Conservation (phyloP, 257 asterid species). For the Cinchona pubescens region DNA sequence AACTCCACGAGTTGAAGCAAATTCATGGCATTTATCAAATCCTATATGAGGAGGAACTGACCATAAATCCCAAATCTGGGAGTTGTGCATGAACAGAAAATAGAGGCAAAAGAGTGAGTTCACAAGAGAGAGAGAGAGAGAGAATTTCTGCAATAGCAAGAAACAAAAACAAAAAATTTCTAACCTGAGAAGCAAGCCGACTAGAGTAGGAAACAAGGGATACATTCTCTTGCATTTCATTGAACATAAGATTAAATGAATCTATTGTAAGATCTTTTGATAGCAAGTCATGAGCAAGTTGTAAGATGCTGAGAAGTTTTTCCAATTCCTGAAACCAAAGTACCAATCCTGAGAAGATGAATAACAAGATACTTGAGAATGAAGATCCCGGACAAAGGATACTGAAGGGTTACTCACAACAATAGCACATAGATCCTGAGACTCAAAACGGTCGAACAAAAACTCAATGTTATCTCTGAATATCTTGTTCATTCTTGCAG, state of each 20-base stretch:
- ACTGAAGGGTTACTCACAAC: slow-evolving; percentile 53
- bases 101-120: too few relatives aligned
- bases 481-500: slow-evolving; percentile 84
- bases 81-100: neutral
- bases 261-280: slow-evolving; percentile 78
- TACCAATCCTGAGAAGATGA: slow-evolving; percentile 22
- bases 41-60: neutral
- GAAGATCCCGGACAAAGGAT: neutral
- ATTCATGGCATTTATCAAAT: neutral
- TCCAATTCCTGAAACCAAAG: slow-evolving; percentile 77
- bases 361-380: slow-evolving; percentile 2
- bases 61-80: neutral
- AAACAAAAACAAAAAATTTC: neutral
- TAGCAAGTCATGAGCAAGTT: slow-evolving; percentile 77
- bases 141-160: neutral
- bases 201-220: slow-evolving; percentile 97
- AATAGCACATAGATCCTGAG: slow-evolving; percentile 90
- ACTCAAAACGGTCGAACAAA: slow-evolving; percentile 86
- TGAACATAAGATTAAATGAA: slow-evolving; percentile 76
- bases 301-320: slow-evolving; percentile 69
- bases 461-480: slow-evolving; percentile 90
- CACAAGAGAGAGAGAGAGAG: neutral
- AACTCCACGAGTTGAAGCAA: neutral
- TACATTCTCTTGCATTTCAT: slow-evolving; percentile 94
- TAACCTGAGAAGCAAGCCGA: slow-evolving; percentile 96